Evolutionary conservation across 768 basidiomycete genomes (phyloP).

Genomic region (Scleroderma citrinum): DNA sequence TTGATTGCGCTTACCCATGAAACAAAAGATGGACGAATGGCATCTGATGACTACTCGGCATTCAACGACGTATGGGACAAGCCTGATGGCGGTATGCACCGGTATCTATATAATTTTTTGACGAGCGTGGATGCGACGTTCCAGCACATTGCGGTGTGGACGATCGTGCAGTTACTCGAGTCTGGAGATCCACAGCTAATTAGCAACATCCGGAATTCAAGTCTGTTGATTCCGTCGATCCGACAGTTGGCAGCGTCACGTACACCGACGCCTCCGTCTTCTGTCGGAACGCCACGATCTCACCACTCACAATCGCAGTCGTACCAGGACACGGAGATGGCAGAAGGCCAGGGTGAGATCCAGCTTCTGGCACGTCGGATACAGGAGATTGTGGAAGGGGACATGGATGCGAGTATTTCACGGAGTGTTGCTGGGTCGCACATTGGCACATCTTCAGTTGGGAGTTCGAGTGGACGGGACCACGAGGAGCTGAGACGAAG

Average conservation of each 20-base stretch:
- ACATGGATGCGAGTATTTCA: slow-evolving; percentile 52
- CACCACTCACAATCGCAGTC: slow-evolving; percentile 65
- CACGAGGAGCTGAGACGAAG: slow-evolving; percentile 79
- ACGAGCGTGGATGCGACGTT: slow-evolving; percentile 93
- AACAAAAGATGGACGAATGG: slow-evolving; percentile 61
- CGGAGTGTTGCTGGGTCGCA: slow-evolving; percentile 62
- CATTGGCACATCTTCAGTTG: slow-evolving; percentile 63
- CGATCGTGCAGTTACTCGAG: slow-evolving; percentile 94
- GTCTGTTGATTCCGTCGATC: slow-evolving; percentile 78
- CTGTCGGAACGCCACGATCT: slow-evolving; percentile 67
- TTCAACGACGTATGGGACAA: slow-evolving; percentile 99
- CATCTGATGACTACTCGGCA: slow-evolving; percentile 86
- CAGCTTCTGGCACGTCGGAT: slow-evolving; percentile 80
- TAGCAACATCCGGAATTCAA: slow-evolving; percentile 84
- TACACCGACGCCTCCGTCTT: slow-evolving; percentile 64
- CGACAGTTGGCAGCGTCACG: slow-evolving; percentile 73
- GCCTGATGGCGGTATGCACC: slow-evolving; percentile 95
- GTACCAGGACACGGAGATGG: slow-evolving; percentile 77
- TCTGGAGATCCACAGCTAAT: slow-evolving; percentile 92
- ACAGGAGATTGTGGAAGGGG: slow-evolving; percentile 79
- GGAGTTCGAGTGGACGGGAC: slow-evolving; percentile 52
- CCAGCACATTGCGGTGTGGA: slow-evolving; percentile 99
- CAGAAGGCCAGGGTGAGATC: slow-evolving; percentile 90
- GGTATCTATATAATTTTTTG: slow-evolving; percentile 90
- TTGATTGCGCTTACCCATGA: not conserved